Base-by-base conservation (phyloP, 768 basidiomycete genomes). In the Rhodotorula kratochvilovae region DNA sequence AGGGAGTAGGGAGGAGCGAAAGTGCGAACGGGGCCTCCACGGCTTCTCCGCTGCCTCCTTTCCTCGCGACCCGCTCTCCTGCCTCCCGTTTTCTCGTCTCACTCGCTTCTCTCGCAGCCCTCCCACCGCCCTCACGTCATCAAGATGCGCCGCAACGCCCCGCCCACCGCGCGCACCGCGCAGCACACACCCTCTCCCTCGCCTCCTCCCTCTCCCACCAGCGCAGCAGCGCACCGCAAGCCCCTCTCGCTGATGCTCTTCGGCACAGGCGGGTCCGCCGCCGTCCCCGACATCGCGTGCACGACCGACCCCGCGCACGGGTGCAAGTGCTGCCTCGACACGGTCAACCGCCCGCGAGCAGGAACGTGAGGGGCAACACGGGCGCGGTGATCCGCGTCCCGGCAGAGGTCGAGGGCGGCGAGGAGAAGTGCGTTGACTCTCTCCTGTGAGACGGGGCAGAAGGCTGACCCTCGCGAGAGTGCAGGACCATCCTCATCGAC, bases 311-410 rank as follows among this genome's bases (percentile, higher is more conserved):
- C 86, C 23, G 82, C 78, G 19, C 80, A 81, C 43, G 82, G 82
- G 48, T 90, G 89, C 77, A 81, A 79, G 67, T 87, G 89, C 0
- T 90, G 90, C 76, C 80, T 87, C 58, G 87, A 88, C 46, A 87
- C 89, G 39, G 81, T 87, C 70, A 84, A 79, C 0, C 0, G n/a
- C 35, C 46, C 2, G 29, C 86, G 85, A 68, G 55, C 55, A 89
- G 86, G 80, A 94, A 94, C 74, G 85, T 87, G 35, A 81, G 92
- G 60, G 85, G 92, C 67, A 94, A 94, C 78, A 94, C 92, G 17
- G 88, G 89, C 66, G 86, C 84, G 23, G 85, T 88, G 3, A 74
- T 92, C 65, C 83, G 87, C 61, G 81, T 86, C 1, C 70, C 70
- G 50, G 62, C 51, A 12, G 17, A 4, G 53, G 23, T 35, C 16